Base-by-base conservation (phyloP, 257 asterid genomes). In the Eustoma russellianum region DNA sequence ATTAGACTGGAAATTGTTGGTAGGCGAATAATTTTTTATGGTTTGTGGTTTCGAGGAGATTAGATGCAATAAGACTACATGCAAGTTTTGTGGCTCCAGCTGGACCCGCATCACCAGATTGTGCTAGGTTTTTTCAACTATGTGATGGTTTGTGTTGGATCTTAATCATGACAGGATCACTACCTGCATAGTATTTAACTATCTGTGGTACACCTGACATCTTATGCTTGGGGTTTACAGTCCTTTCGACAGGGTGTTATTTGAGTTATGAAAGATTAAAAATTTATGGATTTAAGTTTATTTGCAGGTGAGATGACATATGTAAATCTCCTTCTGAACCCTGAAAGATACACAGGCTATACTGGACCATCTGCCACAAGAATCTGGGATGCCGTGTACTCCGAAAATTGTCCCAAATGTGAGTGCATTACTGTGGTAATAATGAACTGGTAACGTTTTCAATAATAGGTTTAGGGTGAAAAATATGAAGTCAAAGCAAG, bases 341-440 rank as follows among this genome's bases (percentile, higher is more conserved):
- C 95, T 11, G 88, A 85, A 69, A 74, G 95, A 17, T 85, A 82
- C 60, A 85, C 95, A 2, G 95, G 95, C 62, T 85, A 85, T 61
- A 76, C 79, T 33, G 95, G 95, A 50, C 84, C 92, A 60, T 82
- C 95, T 6, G 95, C 92, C 47, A 72, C 88, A 49, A 79, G 95
- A 70, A 85, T 85, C 67, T 85, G 95, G 95, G 92, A 82, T 61
- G 92, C 92, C 50, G 47, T 85, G 13, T 85, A 85, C 67, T 77
- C 95, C 1, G 95, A 82, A 74, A 85, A 85, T 48, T 82, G 95
- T 58, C 94, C 81, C 51, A 79, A 85, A 76, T 82, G 95, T 79
- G 53, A 70, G 95, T 73, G 43, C 12, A 46, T 17, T 61, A 38
- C 7, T 38, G 43, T 38, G 7, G 43, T 38, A 11, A 38, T 11